Evolutionary conservation across 116 monocot species (phyloP).

Genomic region (Posidonia oceanica): DNA sequence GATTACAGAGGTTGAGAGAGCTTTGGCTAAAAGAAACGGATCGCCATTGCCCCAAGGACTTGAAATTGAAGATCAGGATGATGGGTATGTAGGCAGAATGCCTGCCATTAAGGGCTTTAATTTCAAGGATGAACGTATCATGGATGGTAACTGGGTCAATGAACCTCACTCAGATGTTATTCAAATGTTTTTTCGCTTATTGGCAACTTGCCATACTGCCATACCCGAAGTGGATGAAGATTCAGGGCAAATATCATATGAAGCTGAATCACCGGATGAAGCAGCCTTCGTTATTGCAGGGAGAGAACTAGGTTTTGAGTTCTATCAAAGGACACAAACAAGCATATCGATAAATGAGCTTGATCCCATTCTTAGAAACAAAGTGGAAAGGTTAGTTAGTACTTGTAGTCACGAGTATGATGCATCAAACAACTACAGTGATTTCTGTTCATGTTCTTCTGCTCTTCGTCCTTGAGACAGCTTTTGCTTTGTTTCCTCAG

Average conservation of each 20-base stretch:
- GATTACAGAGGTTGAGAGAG: slow-evolving; percentile 74
- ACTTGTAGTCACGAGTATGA: background rate
- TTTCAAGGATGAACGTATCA: slow-evolving; percentile 57
- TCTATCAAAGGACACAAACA: slow-evolving; percentile 58
- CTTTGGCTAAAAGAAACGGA: slow-evolving; percentile 55
- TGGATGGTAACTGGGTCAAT: slow-evolving; percentile 52
- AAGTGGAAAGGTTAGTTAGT: slow-evolving; percentile 36
- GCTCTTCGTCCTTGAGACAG: background rate
- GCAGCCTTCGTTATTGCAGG: slow-evolving; percentile 77
- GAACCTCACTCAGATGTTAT: slow-evolving; percentile 35
- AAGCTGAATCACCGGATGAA: slow-evolving; percentile 95
- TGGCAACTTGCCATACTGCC: slow-evolving; percentile 77
- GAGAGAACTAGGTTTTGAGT: slow-evolving; percentile 68
- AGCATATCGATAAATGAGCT: slow-evolving; percentile 51
- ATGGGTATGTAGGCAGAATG: slow-evolving; percentile 3
- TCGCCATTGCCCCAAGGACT: slow-evolving; percentile 16
- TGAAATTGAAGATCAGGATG: slow-evolving; percentile 9
- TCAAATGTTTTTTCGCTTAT: slow-evolving; percentile 43
- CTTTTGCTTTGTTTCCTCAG: slow-evolving; percentile 16
- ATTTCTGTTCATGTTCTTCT: background rate
- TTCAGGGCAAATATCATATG: slow-evolving; percentile 42
- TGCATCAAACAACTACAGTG: background rate
- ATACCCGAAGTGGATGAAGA: slow-evolving; percentile 64
- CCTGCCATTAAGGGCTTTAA: slow-evolving; percentile 66
- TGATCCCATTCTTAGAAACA: slow-evolving; percentile 26